Percentiles rank a stretch among this genome's conserved stretches.
Evolutionary conservation across 2,329 filamentous ascomycete genomes (phyloP).

Genomic region (Trichothecium roseum): DNA sequence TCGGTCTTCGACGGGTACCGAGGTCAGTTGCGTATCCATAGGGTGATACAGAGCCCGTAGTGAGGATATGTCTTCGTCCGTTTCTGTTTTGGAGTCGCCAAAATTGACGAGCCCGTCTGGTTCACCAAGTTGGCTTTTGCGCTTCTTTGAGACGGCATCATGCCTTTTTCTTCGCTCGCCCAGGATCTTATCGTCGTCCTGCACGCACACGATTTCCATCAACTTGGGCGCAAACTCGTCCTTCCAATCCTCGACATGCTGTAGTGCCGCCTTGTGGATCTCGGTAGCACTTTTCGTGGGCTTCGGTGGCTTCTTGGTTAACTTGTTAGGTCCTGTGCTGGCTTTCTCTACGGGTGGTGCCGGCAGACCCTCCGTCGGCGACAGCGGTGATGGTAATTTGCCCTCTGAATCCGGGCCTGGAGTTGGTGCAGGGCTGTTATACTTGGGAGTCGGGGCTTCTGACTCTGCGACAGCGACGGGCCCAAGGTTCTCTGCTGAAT

Average conservation of each 20-base stretch:
- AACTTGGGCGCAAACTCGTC: constrained; percentile 59
- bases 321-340: constrained; percentile 6
- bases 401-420: background rate
- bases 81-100: constrained; percentile 20
- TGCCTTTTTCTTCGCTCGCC: constrained; percentile 35
- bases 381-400: background rate
- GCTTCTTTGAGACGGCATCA: constrained; percentile 27
- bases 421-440: background rate
- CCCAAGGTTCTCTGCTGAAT: constrained; percentile 19
- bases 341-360: background rate
- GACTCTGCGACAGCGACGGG: constrained; percentile 13
- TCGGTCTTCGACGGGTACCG: constrained; percentile 47
- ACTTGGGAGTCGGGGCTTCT: background rate
- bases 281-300: constrained; percentile 10
- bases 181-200: constrained; percentile 35
- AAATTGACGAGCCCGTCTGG: constrained; percentile 30
- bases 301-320: constrained; percentile 6
- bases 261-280: constrained; percentile 44
- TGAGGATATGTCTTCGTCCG: constrained; percentile 27
- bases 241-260: constrained; percentile 70
- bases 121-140: constrained; percentile 17
- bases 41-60: constrained; percentile 44
- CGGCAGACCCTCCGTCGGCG: background rate
- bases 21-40: constrained; percentile 41
- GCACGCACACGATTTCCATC: constrained; percentile 51